Evolutionary conservation across 306 rosid genomes (phyloP).

Genomic region (Luffa acutangula): DNA sequence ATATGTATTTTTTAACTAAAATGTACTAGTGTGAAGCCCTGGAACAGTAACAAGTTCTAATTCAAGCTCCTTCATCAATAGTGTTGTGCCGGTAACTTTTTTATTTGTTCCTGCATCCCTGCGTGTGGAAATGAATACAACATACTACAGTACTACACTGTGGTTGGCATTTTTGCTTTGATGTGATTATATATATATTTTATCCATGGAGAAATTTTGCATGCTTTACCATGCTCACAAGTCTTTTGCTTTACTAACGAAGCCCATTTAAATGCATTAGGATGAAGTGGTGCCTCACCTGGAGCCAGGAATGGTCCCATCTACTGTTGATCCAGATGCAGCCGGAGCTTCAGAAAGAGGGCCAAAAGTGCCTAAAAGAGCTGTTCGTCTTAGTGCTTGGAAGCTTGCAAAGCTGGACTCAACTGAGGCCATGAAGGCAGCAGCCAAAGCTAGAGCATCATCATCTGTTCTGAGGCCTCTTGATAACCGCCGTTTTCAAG

Average conservation of each 20-base stretch:
- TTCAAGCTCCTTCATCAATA: not conserved
- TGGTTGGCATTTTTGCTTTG: not conserved
- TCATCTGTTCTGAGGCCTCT: conserved; percentile 86
- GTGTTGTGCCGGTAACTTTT: not conserved
- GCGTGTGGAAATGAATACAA: not conserved
- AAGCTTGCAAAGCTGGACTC: conserved; percentile 90
- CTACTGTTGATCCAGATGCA: conserved; percentile 95
- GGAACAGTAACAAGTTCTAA: not conserved
- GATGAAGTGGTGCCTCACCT: conserved; percentile 96
- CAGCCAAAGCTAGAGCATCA: conserved; percentile 97
- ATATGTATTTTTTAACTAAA: not conserved
- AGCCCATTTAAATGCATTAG: conserved; percentile 28
- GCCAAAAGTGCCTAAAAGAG: conserved; percentile 54
- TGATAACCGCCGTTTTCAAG: conserved; percentile 46
- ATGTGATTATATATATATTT: not conserved
- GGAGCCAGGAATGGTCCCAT: conserved; percentile 98
- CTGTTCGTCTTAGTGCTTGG: conserved; percentile 90
- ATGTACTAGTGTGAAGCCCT: not conserved
- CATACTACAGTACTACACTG: not conserved
- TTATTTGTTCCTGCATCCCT: not conserved
- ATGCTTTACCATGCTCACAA: not conserved
- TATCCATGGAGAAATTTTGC: not conserved
- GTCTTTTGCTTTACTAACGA: not conserved
- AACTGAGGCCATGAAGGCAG: conserved; percentile 73
- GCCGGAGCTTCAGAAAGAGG: conserved; percentile 65